Percentiles rank a stretch among this genome's conserved stretches.
These are phyloP conservation scores for Moniliophthora roreri DNA, from an alignment of 1,284 basidiomycete species.

Conservation along the genomic window DNA sequence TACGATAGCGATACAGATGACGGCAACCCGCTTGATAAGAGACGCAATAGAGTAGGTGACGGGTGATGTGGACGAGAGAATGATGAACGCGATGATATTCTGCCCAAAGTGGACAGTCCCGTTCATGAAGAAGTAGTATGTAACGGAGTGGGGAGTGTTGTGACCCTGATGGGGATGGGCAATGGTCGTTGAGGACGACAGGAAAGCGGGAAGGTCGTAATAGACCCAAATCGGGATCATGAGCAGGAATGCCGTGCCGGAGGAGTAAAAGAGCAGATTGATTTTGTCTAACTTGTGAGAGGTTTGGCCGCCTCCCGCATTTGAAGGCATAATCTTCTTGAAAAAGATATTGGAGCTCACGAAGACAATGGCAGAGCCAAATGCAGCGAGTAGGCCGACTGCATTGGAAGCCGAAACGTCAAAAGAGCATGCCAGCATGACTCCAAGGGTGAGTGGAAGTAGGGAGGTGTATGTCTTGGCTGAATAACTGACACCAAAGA, in stretches of 20 bases:
- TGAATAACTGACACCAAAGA: conserved; percentile 94
- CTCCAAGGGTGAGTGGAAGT: conserved; percentile 91
- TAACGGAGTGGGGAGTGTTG: conserved; percentile 52
- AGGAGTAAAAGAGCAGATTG: conserved; percentile 94
- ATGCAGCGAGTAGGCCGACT: conserved; percentile 85
- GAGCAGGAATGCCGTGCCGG: conserved; percentile 89
- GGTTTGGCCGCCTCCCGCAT: conserved; percentile 37
- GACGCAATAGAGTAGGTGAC: conserved; percentile 99
- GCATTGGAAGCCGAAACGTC: conserved; percentile 86
- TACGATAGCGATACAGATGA: conserved; percentile 96
- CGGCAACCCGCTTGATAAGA: conserved; percentile 95
- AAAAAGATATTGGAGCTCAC: conserved; percentile 99
- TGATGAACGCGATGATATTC: conserved; percentile 96
- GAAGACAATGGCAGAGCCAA: conserved; percentile 94
- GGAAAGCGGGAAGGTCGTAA: conserved; percentile 73
- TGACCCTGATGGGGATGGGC: conserved; percentile 50
- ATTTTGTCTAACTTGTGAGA: conserved; percentile 93
- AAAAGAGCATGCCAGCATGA: conserved; percentile 97
- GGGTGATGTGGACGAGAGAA: conserved; percentile 93
- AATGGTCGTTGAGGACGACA: conserved; percentile 44
- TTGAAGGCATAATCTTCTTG: conserved; percentile 95
- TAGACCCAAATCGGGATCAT: conserved; percentile 96
- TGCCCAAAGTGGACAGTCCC: conserved; percentile 96
- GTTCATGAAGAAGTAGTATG: conserved; percentile 85
- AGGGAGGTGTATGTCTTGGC: conserved; percentile 90